Base-by-base conservation (phyloP, 768 basidiomycete species). In the Hygrocybe coccinea region DNA sequence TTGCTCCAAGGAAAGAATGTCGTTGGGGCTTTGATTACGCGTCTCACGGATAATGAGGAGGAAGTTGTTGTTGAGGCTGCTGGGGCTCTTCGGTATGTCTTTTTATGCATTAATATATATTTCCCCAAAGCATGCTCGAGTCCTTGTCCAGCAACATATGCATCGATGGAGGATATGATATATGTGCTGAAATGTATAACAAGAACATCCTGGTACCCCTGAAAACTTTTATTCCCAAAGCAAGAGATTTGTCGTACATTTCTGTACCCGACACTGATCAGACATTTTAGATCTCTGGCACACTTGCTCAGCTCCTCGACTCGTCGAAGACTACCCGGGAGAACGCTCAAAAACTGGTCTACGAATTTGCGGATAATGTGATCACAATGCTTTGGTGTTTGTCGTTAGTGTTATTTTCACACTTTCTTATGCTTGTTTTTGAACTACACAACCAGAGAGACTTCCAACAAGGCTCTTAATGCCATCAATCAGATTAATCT, bases 161-260 rank as follows among this genome's bases (percentile, higher is more conserved):
- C 64, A 86, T 97, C 64, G 95, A 97, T 65, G 95, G 94, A 14
- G 95, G 95, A 50, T 89, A 91, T 66, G 93, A 97, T 60, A 89
- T 97, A 46, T 95, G 94, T 63, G 91, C 89, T 1, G 92, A 97
- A 70, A 95, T 97, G 91, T 95, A 87, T 73, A 97, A 97, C 70
- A 97, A 97, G 74, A 91, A 90, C 61, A 85, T 97, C 44, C 75
- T 97, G 49, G 79, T 84, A 5, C 89, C 90, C 2, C 69, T 93
- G 56, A 83, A 77, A 61, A 77, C 80, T 0, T 89, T 91, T 62
- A 77, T 93, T 15, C 86, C 88, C 6, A 93, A 91, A 76, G 92
- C 90, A 60, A 39, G 68, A 54, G 29, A 57, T 2, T 11, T 35
- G 19, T 45, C 19, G 54, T 19, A 14, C 19, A 41, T 19, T 17